phyloP scores from a whole-genome alignment of 148 eudicot genomes.

The Camellia lanceoleosa region DNA sequence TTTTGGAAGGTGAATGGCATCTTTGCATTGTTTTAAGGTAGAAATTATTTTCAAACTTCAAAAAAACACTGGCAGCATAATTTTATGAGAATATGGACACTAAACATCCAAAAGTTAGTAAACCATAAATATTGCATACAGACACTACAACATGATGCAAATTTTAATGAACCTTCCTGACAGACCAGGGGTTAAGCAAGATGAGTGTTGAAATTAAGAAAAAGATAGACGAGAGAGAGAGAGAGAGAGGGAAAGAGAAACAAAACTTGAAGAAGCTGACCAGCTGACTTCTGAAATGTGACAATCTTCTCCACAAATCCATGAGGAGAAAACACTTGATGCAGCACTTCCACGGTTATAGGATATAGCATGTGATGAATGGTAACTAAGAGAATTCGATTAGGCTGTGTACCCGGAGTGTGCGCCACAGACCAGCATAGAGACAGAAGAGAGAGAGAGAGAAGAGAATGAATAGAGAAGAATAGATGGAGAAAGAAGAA shows the following conservation, averaged over 20 bases:
- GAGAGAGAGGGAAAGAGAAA: constrained; percentile 19
- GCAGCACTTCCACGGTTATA: constrained; percentile 85
- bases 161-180: neutral
- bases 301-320: constrained; percentile 84
- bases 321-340: constrained; percentile 85
- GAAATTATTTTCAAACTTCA: neutral
- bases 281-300: constrained; percentile 84
- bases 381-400: constrained; percentile 78
- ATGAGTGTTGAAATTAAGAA: constrained; percentile 17
- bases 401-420: constrained; percentile 61
- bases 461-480: constrained; percentile 78
- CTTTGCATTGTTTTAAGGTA: neutral
- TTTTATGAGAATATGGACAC: neutral
- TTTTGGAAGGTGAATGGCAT: neutral
- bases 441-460: constrained; percentile 64
- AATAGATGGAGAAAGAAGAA: constrained; percentile 57
- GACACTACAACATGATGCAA: neutral
- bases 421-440: constrained; percentile 81
- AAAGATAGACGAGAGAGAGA: neutral
- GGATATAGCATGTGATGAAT: constrained; percentile 81
- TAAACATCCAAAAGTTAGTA: neutral
- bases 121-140: neutral
- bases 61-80: neutral
- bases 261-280: constrained; percentile 76
- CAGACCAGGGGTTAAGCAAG: constrained; percentile 2